Conservation (phyloP, 345 rosid genomes). For the Brassica napus region DNA sequence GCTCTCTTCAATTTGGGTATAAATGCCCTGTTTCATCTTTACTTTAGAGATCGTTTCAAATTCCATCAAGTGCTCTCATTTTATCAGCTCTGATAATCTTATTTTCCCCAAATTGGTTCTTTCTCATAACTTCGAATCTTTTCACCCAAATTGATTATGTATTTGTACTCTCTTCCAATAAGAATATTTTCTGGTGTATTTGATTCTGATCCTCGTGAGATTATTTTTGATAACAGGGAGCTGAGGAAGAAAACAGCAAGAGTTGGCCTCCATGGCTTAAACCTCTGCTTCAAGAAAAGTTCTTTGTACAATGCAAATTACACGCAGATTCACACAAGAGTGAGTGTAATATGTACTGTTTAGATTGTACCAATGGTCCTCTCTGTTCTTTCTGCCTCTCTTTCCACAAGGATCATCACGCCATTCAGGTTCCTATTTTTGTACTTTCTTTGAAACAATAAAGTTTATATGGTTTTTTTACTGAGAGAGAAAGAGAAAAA, state of each 20-base stretch:
- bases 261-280: conserved; percentile 87
- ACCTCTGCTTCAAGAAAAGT: conserved; percentile 63
- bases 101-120: neutral
- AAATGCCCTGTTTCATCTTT: conserved; percentile 27
- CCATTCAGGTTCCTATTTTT: conserved; percentile 63
- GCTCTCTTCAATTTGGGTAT: conserved; percentile 9
- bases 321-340: conserved; percentile 94
- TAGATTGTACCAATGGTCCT: conserved; percentile 86
- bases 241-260: conserved; percentile 61
- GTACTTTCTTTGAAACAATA: neutral
- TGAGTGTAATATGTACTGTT: conserved; percentile 95
- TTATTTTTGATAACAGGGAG: conserved; percentile 41
- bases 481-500: neutral
- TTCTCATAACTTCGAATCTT: neutral
- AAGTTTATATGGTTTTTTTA: neutral
- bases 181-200: neutral
- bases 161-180: neutral
- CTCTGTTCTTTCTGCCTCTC: conserved; percentile 80
- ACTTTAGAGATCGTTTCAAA: conserved; percentile 16
- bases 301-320: conserved; percentile 86
- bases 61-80: neutral
- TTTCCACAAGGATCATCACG: conserved; percentile 72
- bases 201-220: neutral
- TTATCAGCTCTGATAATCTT: neutral
- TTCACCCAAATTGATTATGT: conserved; percentile 2